A percentile compares a stretch with the other conserved stretches of the same genome.
phyloP scores from a whole-genome alignment of 1,139 yeast species.

The Meyerozyma athensensis region DNA sequence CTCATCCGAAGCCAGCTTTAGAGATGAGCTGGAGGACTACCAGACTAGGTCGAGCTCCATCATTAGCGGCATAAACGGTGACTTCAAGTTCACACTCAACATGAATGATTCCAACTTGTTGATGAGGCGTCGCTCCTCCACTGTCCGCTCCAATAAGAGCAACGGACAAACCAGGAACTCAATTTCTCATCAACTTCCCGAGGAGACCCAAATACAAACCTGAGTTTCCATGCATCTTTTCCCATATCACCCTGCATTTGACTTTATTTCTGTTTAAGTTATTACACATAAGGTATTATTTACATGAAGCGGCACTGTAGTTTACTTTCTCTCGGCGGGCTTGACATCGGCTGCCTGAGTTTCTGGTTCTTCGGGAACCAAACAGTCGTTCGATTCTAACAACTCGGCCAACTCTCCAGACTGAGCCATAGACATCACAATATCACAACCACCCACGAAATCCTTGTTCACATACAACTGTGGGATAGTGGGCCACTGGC shows the following conservation, averaged over 20 bases:
- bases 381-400: slow-evolving; percentile 72
- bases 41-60: slow-evolving; percentile 43
- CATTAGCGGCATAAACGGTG: slow-evolving; percentile 36
- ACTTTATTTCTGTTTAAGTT: slow-evolving; percentile 1
- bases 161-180: background rate
- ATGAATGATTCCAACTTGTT: slow-evolving; percentile 40
- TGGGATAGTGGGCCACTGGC: slow-evolving; percentile 93
- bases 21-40: slow-evolving; percentile 15
- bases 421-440: slow-evolving; percentile 86
- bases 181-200: slow-evolving; percentile 1
- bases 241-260: background rate
- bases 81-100: slow-evolving; percentile 40
- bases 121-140: slow-evolving; percentile 27
- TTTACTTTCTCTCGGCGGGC: slow-evolving; percentile 32
- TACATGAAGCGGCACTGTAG: slow-evolving; percentile 6
- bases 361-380: slow-evolving; percentile 67
- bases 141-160: slow-evolving; percentile 1
- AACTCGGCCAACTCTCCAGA: slow-evolving; percentile 86
- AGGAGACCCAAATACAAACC: background rate
- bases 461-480: slow-evolving; percentile 71
- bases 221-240: background rate
- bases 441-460: slow-evolving; percentile 97
- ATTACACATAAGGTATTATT: background rate
- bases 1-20: slow-evolving; percentile 7
- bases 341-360: slow-evolving; percentile 29